A percentile compares a stretch with the other conserved stretches of the same genome.
Conservation (phyloP, 768 basidiomycete species). For the Amanita muscaria region DNA sequence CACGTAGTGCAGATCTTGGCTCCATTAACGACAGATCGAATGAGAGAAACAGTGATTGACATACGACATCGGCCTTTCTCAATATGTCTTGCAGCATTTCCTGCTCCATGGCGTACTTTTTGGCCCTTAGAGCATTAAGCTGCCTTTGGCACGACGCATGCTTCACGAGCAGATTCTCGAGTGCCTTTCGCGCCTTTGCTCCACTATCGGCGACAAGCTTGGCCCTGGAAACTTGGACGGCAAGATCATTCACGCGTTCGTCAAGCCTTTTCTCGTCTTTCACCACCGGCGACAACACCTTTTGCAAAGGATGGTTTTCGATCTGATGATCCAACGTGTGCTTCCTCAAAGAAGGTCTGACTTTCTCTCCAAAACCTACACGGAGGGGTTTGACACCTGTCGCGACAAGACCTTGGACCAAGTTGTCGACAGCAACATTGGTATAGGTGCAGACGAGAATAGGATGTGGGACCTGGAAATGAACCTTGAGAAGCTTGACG, state of each 20-base stretch:
- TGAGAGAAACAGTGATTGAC: constrained; percentile 19
- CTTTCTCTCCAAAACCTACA: constrained; percentile 55
- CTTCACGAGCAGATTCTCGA: constrained; percentile 25
- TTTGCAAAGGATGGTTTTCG: constrained; percentile 47
- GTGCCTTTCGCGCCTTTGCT: constrained; percentile 14
- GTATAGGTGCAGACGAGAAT: constrained; percentile 92
- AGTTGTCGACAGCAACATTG: constrained; percentile 87
- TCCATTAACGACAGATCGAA: too few relatives aligned
- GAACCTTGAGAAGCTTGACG: constrained; percentile 67
- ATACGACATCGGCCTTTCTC: constrained; percentile 63
- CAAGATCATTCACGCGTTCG: constrained; percentile 13
- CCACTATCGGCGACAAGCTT: constrained; percentile 5
- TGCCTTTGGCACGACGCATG: constrained; percentile 21
- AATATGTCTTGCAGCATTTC: constrained; percentile 58
- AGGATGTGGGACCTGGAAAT: constrained; percentile 78
- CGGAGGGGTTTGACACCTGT: constrained; percentile 67
- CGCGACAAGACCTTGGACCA: constrained; percentile 63
- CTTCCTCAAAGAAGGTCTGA: constrained; percentile 44
- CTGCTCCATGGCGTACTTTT: constrained; percentile 47
- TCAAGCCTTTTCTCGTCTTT: constrained; percentile 27
- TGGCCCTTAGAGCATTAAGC: constrained; percentile 25
- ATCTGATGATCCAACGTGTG: constrained; percentile 61
- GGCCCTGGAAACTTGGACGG: constrained; percentile 13
- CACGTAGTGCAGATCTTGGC: constrained; percentile 88
- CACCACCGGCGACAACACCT: constrained; percentile 31